A percentile compares a stretch with the other conserved stretches of the same genome.
phyloP scores from a whole-genome alignment of 495 filamentous ascomycete species.

The Chaetomidium leptoderma region DNA sequence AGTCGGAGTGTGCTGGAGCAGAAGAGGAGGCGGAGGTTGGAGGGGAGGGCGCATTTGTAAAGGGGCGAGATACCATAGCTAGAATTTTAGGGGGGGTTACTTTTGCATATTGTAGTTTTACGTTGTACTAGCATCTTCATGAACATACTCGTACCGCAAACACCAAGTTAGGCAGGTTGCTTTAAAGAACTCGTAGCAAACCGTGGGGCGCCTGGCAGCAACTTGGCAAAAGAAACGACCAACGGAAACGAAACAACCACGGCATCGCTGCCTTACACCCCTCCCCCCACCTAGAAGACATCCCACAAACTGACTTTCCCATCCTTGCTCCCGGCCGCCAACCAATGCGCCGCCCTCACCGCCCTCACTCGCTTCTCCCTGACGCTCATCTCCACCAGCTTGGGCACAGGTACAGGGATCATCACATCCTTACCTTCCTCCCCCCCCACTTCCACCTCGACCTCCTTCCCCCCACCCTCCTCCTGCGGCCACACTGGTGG shows the following conservation, averaged over 20 bases:
- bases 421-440: background rate
- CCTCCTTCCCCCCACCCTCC: background rate
- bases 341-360: conserved; percentile 74
- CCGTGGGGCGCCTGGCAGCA: too few relatives aligned
- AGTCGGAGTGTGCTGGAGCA: conserved; percentile 35
- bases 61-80: background rate
- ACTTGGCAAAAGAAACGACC: too few relatives aligned
- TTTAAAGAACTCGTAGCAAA: too few relatives aligned
- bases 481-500: background rate
- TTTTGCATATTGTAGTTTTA: background rate
- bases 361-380: conserved; percentile 60
- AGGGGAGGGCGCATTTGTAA: conserved; percentile 48
- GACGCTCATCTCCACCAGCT: conserved; percentile 44
- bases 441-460: background rate
- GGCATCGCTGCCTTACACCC: background rate
- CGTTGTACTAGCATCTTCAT: background rate
- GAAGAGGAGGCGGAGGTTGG: conserved; percentile 40
- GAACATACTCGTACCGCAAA: background rate
- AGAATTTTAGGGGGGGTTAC: background rate
- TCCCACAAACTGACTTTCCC: conserved; percentile 96
- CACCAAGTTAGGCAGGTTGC: too few relatives aligned
- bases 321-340: conserved; percentile 89
- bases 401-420: conserved; percentile 25
- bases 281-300: conserved; percentile 54
- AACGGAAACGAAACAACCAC: background rate